Evolutionary conservation across 139 green algal species (phyloP).

Genomic region (Chlamydomonas schloesseri): DNA sequence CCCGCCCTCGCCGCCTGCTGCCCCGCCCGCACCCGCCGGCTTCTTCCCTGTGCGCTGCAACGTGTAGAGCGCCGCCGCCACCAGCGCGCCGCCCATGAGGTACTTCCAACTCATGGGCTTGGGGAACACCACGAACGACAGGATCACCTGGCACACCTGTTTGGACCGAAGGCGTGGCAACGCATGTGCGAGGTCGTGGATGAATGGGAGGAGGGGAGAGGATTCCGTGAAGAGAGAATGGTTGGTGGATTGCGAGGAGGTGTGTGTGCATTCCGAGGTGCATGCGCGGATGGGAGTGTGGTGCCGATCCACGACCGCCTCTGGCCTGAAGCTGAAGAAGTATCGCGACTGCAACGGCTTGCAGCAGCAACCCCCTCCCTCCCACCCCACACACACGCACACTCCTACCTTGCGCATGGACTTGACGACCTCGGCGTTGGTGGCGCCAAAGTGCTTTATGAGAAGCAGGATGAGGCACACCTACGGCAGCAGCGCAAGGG

Average conservation of each 20-base stretch:
- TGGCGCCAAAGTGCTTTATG: conserved; percentile 77
- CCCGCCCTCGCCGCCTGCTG: not conserved
- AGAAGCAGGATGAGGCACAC: conserved; percentile 72
- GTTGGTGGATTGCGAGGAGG: not conserved
- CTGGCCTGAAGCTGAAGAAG: too few species aligned
- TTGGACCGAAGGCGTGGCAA: not conserved
- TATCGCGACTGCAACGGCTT: too few species aligned
- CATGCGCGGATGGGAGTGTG: not conserved
- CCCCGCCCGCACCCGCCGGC: not conserved
- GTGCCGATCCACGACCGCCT: too few species aligned
- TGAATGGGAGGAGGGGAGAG: too few species aligned
- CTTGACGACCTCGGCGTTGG: conserved; percentile 77
- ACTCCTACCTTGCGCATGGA: conserved; percentile 74
- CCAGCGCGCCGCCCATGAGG: conserved; percentile 56
- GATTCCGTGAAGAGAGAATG: too few species aligned
- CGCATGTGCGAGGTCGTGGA: not conserved
- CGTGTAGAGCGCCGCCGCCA: conserved; percentile 51
- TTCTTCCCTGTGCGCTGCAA: conserved; percentile 28
- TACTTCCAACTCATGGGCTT: conserved; percentile 77
- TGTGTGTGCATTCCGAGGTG: not conserved
- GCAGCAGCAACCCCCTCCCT: too few species aligned
- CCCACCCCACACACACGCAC: too few species aligned
- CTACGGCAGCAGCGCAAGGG: too few species aligned
- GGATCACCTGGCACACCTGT: conserved; percentile 58
- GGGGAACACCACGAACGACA: conserved; percentile 72